A percentile compares a stretch with the other conserved stretches of the same genome.
These are phyloP conservation scores for Prunus mira DNA, from an alignment of 306 rosid genomes.

Conservation along the genomic window DNA sequence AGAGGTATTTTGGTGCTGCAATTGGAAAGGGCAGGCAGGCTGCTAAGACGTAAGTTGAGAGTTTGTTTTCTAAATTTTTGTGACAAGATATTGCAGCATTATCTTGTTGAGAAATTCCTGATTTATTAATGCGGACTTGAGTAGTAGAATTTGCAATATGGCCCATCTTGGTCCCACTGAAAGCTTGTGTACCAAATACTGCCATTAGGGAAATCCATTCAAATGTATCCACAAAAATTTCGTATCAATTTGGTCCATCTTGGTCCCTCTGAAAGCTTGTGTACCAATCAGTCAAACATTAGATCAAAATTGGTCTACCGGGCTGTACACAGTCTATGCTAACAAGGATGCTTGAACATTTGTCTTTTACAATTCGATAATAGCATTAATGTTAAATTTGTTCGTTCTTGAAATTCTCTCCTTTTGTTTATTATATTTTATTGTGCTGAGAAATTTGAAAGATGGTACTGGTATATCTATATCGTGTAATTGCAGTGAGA, in stretches of 20 bases:
- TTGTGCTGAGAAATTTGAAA: neutral
- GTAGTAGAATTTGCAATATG: neutral
- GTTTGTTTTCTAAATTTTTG: neutral
- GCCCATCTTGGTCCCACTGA: neutral
- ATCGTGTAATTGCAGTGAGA: conserved; percentile 62
- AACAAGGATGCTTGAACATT: neutral
- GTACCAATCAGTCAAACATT: neutral
- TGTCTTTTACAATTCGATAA: neutral
- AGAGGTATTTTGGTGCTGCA: conserved; percentile 98
- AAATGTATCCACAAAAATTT: too few species aligned
- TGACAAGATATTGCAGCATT: neutral
- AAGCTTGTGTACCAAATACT: neutral
- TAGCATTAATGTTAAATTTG: neutral
- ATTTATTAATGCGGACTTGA: neutral
- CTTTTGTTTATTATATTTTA: conserved; percentile 1
- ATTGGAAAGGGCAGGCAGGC: conserved; percentile 98
- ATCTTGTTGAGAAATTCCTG: neutral
- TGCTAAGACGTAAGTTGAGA: conserved; percentile 82
- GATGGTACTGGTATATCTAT: conserved; percentile 13
- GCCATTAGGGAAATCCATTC: too few species aligned
- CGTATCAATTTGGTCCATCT: neutral
- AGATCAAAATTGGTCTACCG: neutral
- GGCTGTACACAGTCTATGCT: neutral
- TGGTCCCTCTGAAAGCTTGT: neutral
- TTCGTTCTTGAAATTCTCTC: neutral